Evolutionary conservation across 2,329 filamentous ascomycete genomes (phyloP), one percentile per base, ranked within the genome.

Genomic region (Sporothrix pseudoabietina): DNA sequence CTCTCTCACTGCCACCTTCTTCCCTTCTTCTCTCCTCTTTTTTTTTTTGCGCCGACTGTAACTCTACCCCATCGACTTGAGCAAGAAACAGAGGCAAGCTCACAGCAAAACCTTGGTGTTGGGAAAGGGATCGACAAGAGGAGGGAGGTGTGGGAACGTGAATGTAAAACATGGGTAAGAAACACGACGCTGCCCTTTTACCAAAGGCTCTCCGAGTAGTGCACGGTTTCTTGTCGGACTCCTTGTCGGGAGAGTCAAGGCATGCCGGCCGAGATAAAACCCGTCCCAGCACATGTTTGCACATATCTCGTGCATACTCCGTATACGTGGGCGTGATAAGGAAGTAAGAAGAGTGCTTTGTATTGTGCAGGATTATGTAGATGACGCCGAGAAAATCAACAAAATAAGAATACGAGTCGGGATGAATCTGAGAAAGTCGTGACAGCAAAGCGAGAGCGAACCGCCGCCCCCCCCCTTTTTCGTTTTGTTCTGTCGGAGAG

Each of bases 351-450:
- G 35, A 16, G 26, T 26, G 26, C 26, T 26, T 26, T 26, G 26
- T 26, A 26, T 26, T 2, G 26, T 26, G 26, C 26, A 1, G 26
- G 26, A 26, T 26, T 26, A 26, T 26, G 26, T 3, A 30, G 49
- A 19, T 39, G 6, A 65, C 10, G 35, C 35, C 35, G 35, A 35
- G 32, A 65, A 65, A 12, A 39, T 35, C 39, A 63, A 69, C 19
- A 63, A 69, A 32, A 68, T 68, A 57, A 41, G 54, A 70, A 57
- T 70, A 70, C 61, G 39, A 65, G 63, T 49, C 44, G 16, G 30
- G 41, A 44, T 12, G 4, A 19, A 44, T 32, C 41, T 68, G 41
- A 47, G 26, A 49, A 49, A 49, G 63, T 32, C 39, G 10, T 19
- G 9, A 9, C 12, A 32, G 22, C 26, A 10, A 52, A 49, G 63